Conservation (phyloP, 306 rosid species). For the Quercus variabilis region DNA sequence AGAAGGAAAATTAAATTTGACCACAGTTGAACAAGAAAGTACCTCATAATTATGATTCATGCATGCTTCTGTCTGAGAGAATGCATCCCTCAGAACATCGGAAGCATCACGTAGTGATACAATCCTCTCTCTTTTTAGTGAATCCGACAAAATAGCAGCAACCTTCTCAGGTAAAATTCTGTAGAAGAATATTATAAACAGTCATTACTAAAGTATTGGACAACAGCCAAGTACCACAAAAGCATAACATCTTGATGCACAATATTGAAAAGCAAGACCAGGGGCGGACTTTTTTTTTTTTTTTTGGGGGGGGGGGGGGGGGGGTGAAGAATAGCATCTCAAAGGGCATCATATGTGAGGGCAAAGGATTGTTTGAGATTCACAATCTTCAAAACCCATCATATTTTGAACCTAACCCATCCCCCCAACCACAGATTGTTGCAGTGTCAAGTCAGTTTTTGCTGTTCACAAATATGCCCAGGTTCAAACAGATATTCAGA, state of each 20-base stretch:
- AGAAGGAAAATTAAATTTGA: neutral
- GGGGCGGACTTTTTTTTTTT: neutral
- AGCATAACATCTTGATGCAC: neutral
- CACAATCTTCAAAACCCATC: neutral
- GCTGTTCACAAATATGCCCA: neutral
- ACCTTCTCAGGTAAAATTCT: slow-evolving; percentile 80
- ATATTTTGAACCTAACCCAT: neutral
- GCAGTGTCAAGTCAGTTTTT: neutral
- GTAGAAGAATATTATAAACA: slow-evolving; percentile 27
- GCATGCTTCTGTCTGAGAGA: slow-evolving; percentile 77
- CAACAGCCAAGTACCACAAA: slow-evolving; percentile 13
- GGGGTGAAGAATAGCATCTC: neutral
- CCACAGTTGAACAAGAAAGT: neutral
- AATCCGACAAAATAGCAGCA: slow-evolving; percentile 69
- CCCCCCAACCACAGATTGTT: neutral
- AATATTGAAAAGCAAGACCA: neutral
- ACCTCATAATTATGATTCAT: slow-evolving; percentile 89
- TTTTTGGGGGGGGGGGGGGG: too few species aligned
- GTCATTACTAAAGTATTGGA: slow-evolving; percentile 9
- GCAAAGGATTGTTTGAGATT: neutral
- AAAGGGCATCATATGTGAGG: neutral
- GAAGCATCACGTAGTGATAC: slow-evolving; percentile 76
- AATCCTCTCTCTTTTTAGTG: slow-evolving; percentile 68
- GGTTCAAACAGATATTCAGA: neutral
- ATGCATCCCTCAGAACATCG: slow-evolving; percentile 82